Conservation (phyloP, 441 rosid genomes). For the Erysimum cheiri region DNA sequence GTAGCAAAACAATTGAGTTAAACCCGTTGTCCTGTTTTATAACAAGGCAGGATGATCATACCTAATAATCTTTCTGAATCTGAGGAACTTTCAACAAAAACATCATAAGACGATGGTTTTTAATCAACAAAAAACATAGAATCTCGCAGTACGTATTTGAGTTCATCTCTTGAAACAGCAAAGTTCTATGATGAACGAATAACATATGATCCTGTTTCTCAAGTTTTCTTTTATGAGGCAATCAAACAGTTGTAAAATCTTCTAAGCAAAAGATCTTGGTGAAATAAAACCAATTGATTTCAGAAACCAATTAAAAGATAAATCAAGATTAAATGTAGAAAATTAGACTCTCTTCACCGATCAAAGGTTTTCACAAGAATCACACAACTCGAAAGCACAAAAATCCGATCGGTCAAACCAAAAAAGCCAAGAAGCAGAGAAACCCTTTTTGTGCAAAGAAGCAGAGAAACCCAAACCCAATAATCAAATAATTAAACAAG, state of each 20-base stretch:
- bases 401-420: neutral
- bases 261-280: neutral
- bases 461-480: too few species aligned
- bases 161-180: too few species aligned
- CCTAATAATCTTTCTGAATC: neutral
- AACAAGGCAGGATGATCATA: neutral
- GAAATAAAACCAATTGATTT: conserved; percentile 7
- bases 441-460: too few species aligned
- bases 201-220: neutral
- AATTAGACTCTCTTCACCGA: neutral
- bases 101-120: neutral
- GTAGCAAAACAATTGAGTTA: neutral
- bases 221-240: neutral
- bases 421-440: neutral
- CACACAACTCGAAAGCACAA: neutral
- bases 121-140: neutral
- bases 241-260: conserved; percentile 16
- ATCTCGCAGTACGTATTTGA: neutral
- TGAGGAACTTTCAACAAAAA: neutral
- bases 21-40: neutral
- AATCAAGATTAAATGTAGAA: neutral
- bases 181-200: neutral
- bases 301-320: neutral
- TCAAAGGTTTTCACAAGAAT: neutral
- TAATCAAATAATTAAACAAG: neutral